Base-by-base conservation (phyloP, 1,284 basidiomycete genomes). In the Leccinum huronense region DNA sequence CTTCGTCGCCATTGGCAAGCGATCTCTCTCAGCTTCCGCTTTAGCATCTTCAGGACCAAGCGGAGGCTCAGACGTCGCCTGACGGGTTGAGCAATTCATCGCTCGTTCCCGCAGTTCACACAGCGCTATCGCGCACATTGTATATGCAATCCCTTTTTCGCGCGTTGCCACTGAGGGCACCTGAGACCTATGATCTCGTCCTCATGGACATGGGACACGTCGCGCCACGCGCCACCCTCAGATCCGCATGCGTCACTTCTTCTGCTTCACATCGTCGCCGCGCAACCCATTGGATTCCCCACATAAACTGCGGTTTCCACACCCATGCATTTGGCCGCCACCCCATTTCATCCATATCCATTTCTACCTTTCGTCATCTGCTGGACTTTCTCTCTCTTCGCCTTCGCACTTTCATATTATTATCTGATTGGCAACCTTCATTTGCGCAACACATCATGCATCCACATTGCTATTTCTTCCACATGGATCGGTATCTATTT, bases 1-100 rank as follows among this genome's bases (percentile, higher is more conserved):
- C 73, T 88, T 53, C 78, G 79, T 66, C 77, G 83, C 27, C 83
- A 86, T 61, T 88, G 86, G 86, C 84, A 85, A 67, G 83, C 86
- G 8, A 66, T 87, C 31, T 71, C 78, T 0, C 79, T 88, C 31
- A 75, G 83, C 66, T 68, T 87, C 51, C 79, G 84, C 48, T 87
- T 88, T 69, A 77, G 79, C 65, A 75, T 88, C 57, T 88, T 87
- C 73, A 78, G 86, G 63, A 83, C 84, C 19, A 83, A 85, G 73
- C 80, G 83, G 61, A 72, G 77, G 67, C 69, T 85, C 27, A 74
- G 72, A 69, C 76, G 74, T 42, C 66, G 66, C 38, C 38, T 75
- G 69, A 71, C 74, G 4, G 69, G 73, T 36, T 74, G 64, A 76
- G 58, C 61, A 34, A 36, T 0, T 3, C 30, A 16, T 48, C 45